Percentiles rank a stretch among this genome's conserved stretches.
Evolutionary conservation across 2,329 filamentous ascomycete genomes (phyloP).

Genomic region (Trichophyton mentagrophytes): DNA sequence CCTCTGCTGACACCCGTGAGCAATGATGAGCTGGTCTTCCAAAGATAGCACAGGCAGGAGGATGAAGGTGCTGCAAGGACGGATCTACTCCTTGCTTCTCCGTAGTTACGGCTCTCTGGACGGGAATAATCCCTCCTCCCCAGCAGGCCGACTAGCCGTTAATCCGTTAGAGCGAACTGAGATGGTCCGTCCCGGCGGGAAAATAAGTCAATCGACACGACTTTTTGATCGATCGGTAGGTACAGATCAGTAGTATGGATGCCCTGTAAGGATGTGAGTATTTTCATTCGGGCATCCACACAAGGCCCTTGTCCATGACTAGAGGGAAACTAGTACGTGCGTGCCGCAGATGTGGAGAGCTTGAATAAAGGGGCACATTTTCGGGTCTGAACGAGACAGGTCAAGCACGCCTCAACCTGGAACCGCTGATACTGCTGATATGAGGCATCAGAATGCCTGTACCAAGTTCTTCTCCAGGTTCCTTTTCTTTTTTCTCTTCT

Average conservation of each 20-base stretch:
- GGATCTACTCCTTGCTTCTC: neutral
- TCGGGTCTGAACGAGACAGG: neutral
- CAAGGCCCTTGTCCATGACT: neutral
- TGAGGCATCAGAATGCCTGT: slow-evolving; percentile 6
- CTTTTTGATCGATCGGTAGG: too few species aligned
- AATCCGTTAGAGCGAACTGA: too few species aligned
- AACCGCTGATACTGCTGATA: neutral
- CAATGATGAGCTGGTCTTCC: neutral
- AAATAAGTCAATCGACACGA: neutral
- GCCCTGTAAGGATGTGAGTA: too few species aligned
- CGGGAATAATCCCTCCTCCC: too few species aligned
- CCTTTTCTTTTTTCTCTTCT: neutral
- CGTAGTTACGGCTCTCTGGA: neutral
- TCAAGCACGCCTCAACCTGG: slow-evolving; percentile 10
- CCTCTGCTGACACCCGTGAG: slow-evolving; percentile 2
- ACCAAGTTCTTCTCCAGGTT: neutral
- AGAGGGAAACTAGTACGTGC: neutral
- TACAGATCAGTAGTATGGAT: too few species aligned
- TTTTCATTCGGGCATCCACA: neutral
- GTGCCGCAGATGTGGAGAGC: neutral
- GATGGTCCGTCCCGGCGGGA: neutral
- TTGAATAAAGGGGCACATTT: neutral
- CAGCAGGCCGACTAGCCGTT: neutral
- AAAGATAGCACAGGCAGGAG: neutral
- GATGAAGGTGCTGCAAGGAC: neutral